Evolutionary conservation across 768 basidiomycete genomes (phyloP).

Genomic region (Fistulinella prunicolor): DNA sequence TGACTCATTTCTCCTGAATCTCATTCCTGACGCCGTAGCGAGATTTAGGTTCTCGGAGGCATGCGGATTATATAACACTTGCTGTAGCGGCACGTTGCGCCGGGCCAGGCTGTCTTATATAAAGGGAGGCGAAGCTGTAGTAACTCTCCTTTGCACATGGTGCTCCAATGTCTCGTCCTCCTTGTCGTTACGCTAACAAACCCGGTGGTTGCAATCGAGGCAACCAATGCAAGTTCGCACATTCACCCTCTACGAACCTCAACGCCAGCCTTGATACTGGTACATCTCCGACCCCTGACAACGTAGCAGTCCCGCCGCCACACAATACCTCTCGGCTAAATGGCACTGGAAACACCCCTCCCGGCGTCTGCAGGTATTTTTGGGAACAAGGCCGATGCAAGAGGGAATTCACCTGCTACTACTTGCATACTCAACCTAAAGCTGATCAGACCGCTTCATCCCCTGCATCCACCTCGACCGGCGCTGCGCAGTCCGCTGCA

Average conservation of each 20-base stretch:
- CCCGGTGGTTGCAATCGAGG: slow-evolving; percentile 48
- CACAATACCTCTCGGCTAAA: neutral
- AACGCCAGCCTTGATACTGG: too few relatives aligned
- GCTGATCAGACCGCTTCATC: slow-evolving; percentile 3
- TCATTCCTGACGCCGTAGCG: too few relatives aligned
- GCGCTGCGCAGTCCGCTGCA: slow-evolving; percentile 10
- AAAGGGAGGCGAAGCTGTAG: too few relatives aligned
- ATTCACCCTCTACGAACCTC: slow-evolving; percentile 13
- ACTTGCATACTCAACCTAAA: slow-evolving; percentile 34
- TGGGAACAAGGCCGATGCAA: slow-evolving; percentile 48
- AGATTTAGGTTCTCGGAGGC: too few relatives aligned
- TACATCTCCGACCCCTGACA: slow-evolving; percentile 6
- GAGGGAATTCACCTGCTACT: slow-evolving; percentile 46
- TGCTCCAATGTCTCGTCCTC: neutral
- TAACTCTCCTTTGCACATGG: too few relatives aligned
- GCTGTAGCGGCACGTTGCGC: too few relatives aligned
- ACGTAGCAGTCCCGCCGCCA: slow-evolving; percentile 4
- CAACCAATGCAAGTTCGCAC: slow-evolving; percentile 37
- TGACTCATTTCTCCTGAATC: too few relatives aligned
- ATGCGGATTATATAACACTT: too few relatives aligned
- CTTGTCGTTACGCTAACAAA: slow-evolving; percentile 41
- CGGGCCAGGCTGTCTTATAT: too few relatives aligned
- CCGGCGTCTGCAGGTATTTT: slow-evolving; percentile 46
- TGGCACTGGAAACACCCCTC: too few relatives aligned
- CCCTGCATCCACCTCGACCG: slow-evolving; percentile 8